phyloP scores from a whole-genome alignment of 2,329 filamentous ascomycete species.

The Trichoderma sp. region DNA sequence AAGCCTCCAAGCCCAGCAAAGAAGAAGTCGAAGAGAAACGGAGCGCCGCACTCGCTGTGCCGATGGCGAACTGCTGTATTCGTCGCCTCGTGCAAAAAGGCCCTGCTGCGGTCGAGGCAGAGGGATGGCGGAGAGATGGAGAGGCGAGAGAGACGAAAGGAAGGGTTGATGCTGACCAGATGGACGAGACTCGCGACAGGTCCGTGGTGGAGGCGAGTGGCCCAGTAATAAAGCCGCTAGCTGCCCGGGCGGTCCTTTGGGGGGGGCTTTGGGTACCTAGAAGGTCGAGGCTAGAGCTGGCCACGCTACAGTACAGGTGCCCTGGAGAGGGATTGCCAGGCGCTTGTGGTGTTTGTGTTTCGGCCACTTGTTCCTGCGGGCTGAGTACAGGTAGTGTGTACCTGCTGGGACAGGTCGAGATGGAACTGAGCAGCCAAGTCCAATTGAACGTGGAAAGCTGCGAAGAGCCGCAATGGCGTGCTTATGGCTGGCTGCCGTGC shows the following conservation, averaged over 20 bases:
- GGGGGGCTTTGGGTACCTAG: slow-evolving; percentile 1
- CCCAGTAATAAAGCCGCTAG: slow-evolving; percentile 17
- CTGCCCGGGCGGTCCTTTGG: background rate
- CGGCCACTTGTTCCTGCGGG: background rate
- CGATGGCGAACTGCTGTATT: background rate
- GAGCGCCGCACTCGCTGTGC: slow-evolving; percentile 4
- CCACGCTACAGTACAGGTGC: background rate
- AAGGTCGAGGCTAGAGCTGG: background rate
- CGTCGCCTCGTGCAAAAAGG: background rate
- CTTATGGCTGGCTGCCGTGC: background rate
- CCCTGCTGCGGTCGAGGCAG: slow-evolving; percentile 1
- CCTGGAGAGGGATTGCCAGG: background rate
- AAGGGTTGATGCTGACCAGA: slow-evolving; percentile 8
- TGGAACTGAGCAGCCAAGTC: background rate
- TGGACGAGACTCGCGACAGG: slow-evolving; percentile 16
- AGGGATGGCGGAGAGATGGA: background rate
- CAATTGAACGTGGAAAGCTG: background rate
- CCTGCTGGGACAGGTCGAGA: background rate
- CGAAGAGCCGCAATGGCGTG: background rate
- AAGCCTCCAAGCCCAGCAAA: slow-evolving; percentile 11
- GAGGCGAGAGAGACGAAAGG: background rate
- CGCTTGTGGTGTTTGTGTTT: background rate
- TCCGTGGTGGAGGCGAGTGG: slow-evolving; percentile 16
- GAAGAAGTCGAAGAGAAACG: background rate
- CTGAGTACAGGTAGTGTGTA: no score